Evolutionary conservation across 2,329 filamentous ascomycete species (phyloP).

Genomic region (Botryotinia convoluta): DNA sequence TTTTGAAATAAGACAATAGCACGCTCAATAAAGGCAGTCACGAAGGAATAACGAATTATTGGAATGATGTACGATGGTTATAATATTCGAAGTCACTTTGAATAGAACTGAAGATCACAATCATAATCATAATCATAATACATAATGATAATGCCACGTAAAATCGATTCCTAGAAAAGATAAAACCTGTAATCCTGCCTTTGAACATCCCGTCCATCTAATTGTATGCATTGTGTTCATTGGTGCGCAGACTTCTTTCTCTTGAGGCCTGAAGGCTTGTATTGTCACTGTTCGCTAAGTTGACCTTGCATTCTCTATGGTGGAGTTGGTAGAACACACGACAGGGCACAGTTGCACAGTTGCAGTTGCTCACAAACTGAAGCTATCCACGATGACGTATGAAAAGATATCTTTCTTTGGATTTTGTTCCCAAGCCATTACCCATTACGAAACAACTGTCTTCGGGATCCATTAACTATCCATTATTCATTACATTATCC

Average conservation of each 20-base stretch:
- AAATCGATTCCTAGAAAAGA: not conserved
- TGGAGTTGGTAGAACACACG: not conserved
- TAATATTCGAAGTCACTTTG: not conserved
- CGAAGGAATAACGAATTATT: not conserved
- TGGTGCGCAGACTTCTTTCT: not conserved
- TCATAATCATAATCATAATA: not conserved
- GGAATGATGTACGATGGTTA: not conserved
- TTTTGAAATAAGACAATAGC: not conserved
- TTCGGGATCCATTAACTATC: not conserved
- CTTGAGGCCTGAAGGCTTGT: not conserved
- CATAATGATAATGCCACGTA: constrained; percentile 10
- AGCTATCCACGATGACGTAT: constrained; percentile 3
- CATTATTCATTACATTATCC: not conserved
- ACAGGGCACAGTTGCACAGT: not conserved
- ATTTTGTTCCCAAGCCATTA: not conserved
- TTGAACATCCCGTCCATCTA: not conserved
- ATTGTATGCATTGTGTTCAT: not conserved
- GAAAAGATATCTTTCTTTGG: not conserved
- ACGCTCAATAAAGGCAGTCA: not conserved
- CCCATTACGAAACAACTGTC: not conserved
- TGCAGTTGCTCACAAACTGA: not conserved
- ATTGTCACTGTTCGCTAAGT: not conserved
- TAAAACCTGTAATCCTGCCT: constrained; percentile 1
- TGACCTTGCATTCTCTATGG: not conserved
- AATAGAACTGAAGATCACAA: not conserved